These are phyloP conservation scores for Trichophyton mentagrophytes DNA, from an alignment of 2,329 filamentous ascomycete genomes.

Conservation along the genomic window DNA sequence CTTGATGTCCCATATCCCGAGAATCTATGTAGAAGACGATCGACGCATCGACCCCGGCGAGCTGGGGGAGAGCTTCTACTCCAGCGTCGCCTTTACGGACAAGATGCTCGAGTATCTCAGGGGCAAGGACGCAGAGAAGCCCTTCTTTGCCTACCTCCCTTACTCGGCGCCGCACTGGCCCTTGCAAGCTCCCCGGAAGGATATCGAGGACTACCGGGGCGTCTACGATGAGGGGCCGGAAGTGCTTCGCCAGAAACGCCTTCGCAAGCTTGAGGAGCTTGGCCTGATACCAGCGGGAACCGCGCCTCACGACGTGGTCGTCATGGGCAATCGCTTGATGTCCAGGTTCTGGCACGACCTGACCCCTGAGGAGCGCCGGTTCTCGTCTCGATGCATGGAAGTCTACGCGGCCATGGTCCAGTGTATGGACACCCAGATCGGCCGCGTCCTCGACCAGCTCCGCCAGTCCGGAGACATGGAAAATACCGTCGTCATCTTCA, in stretches of 20 bases:
- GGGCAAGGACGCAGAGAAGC: constrained; percentile 35
- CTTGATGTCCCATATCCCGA: constrained; percentile 30
- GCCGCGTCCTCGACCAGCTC: constrained; percentile 46
- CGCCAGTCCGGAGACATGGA: constrained; percentile 45
- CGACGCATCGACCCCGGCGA: constrained; percentile 29
- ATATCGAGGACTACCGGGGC: constrained; percentile 45
- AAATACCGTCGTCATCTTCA: constrained; percentile 52
- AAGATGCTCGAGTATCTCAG: constrained; percentile 42
- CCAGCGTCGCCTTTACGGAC: constrained; percentile 41
- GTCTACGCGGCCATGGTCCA: constrained; percentile 54
- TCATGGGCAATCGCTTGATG: constrained; percentile 34
- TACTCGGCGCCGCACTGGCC: constrained; percentile 55
- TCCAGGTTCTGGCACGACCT: constrained; percentile 33
- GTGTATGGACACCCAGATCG: constrained; percentile 47
- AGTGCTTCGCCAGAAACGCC: constrained; percentile 40
- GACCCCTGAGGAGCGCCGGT: constrained; percentile 27
- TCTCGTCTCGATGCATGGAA: constrained; percentile 44
- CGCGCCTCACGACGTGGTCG: constrained; percentile 25
- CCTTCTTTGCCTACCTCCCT: constrained; percentile 49
- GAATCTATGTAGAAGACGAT: constrained; percentile 36
- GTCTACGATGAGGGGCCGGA: constrained; percentile 50
- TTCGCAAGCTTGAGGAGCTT: constrained; percentile 44
- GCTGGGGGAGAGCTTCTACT: constrained; percentile 42
- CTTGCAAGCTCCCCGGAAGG: constrained; percentile 45
- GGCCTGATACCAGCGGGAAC: constrained; percentile 42